A percentile compares a stretch with the other conserved stretches of the same genome.
These are phyloP conservation scores for Colletotrichum gloeosporioides DNA, from an alignment of 2,329 filamentous ascomycete species.

Conservation along the genomic window DNA sequence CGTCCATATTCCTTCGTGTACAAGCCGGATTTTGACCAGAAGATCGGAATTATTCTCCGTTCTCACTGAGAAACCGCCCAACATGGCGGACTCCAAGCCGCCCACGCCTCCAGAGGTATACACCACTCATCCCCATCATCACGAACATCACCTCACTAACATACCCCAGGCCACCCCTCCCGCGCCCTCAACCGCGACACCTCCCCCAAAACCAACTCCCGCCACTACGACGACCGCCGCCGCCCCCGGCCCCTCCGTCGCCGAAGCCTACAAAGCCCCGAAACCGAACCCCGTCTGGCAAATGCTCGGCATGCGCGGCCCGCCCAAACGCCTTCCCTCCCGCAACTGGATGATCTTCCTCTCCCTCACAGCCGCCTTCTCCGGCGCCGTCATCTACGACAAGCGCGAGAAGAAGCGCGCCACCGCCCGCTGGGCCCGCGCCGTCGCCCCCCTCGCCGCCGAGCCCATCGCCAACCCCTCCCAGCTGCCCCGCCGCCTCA, in stretches of 20 bases:
- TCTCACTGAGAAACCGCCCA: background rate
- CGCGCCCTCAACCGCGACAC: background rate
- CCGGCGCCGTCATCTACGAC: slow-evolving; percentile 87
- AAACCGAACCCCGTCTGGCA: slow-evolving; percentile 74
- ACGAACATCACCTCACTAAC: background rate
- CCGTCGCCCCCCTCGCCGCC: slow-evolving; percentile 83
- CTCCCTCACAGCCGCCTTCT: slow-evolving; percentile 77
- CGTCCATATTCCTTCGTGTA: background rate
- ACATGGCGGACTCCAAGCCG: slow-evolving; percentile 28
- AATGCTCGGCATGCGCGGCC: slow-evolving; percentile 84
- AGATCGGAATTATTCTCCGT: background rate
- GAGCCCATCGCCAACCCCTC: slow-evolving; percentile 73
- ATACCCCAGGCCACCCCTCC: background rate
- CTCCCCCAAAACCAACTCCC: background rate
- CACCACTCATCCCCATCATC: background rate
- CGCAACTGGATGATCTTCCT: slow-evolving; percentile 99
- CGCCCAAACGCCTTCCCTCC: slow-evolving; percentile 85
- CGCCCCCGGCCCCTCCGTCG: slow-evolving; percentile 29
- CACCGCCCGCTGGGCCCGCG: slow-evolving; percentile 84
- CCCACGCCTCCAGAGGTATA: slow-evolving; percentile 22
- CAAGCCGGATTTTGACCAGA: too few species aligned
- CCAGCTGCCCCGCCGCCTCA: slow-evolving; percentile 81
- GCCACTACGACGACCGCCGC: slow-evolving; percentile 1
- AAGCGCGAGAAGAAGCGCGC: slow-evolving; percentile 85
- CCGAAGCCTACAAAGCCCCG: slow-evolving; percentile 43